Conservation (phyloP, 345 rosid species). For the Gynandropsis gynandra region DNA sequence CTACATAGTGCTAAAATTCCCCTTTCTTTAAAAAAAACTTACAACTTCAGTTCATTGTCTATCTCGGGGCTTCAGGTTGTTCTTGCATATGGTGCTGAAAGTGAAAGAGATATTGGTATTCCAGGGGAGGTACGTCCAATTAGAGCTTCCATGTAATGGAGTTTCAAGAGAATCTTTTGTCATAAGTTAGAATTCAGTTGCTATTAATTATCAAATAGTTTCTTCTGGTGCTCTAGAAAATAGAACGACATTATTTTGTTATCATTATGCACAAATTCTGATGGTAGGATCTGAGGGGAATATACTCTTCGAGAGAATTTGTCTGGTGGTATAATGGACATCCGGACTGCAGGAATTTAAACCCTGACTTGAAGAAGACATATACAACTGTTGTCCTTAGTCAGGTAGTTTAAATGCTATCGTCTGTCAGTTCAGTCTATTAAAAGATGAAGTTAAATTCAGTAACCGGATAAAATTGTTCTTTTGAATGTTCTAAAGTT, state of each 20-base stretch:
- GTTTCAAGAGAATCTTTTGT: not conserved
- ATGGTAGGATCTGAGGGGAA: conserved; percentile 50
- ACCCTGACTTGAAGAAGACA: conserved; percentile 63
- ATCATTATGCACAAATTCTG: not conserved
- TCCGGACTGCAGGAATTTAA: conserved; percentile 56
- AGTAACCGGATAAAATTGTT: conserved; percentile 3
- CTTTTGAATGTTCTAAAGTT: not conserved
- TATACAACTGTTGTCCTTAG: conserved; percentile 80
- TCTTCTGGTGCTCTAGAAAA: not conserved
- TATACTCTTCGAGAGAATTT: conserved; percentile 88
- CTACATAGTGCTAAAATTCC: not conserved
- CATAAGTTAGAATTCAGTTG: conserved; percentile 8
- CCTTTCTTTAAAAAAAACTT: not conserved
- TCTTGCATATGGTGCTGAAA: conserved; percentile 96
- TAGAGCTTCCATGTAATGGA: conserved; percentile 1
- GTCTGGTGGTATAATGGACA: conserved; percentile 99
- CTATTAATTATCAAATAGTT: not conserved
- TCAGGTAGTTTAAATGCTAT: conserved; percentile 40
- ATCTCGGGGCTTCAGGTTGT: conserved; percentile 54
- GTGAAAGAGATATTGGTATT: conserved; percentile 72
- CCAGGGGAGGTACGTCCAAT: conserved; percentile 66
- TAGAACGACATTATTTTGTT: conserved; percentile 3
- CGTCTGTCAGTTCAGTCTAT: conserved; percentile 1
- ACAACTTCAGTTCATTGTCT: conserved; percentile 2
- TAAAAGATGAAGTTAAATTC: not conserved